phyloP scores from a whole-genome alignment of 83 land plant genomes.

The Diphasiastrum complanatum region DNA sequence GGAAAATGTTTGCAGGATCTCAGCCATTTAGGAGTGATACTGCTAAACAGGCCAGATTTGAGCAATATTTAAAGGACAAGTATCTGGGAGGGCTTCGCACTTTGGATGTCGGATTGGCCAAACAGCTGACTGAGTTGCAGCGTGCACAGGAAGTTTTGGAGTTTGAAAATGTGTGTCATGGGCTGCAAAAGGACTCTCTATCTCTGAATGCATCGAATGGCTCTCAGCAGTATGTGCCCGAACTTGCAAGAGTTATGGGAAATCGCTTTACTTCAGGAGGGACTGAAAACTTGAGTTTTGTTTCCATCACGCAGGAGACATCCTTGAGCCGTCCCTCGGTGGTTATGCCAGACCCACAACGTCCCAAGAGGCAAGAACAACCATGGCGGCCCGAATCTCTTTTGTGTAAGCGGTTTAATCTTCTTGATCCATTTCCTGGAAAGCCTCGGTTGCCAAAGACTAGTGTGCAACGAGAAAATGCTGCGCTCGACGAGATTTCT shows the following conservation, averaged over 20 bases:
- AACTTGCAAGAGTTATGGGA: slow-evolving; percentile 26
- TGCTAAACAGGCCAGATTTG: slow-evolving; percentile 91
- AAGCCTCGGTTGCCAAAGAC: slow-evolving; percentile 47
- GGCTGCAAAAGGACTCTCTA: slow-evolving; percentile 10
- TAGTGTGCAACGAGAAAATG: background rate
- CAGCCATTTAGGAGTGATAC: slow-evolving; percentile 68
- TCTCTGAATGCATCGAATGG: background rate
- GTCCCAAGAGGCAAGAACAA: slow-evolving; percentile 74
- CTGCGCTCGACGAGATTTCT: background rate
- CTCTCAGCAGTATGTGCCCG: slow-evolving; percentile 1
- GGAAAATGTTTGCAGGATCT: slow-evolving; percentile 13
- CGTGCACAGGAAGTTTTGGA: slow-evolving; percentile 92
- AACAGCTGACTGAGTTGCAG: slow-evolving; percentile 56
- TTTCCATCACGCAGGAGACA: background rate
- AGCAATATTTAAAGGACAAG: slow-evolving; percentile 81
- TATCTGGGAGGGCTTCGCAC: slow-evolving; percentile 80
- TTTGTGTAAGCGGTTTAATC: slow-evolving; percentile 92
- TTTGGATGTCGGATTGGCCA: slow-evolving; percentile 31
- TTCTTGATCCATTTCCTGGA: slow-evolving; percentile 86
- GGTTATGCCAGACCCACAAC: slow-evolving; percentile 17
- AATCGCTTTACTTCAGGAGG: slow-evolving; percentile 34
- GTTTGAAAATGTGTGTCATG: slow-evolving; percentile 63
- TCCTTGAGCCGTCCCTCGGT: background rate
- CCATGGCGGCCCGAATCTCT: slow-evolving; percentile 86
- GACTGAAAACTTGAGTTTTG: slow-evolving; percentile 14